phyloP scores from a whole-genome alignment of 2,329 filamentous ascomycete species.

The Nannizzia gypsea region DNA sequence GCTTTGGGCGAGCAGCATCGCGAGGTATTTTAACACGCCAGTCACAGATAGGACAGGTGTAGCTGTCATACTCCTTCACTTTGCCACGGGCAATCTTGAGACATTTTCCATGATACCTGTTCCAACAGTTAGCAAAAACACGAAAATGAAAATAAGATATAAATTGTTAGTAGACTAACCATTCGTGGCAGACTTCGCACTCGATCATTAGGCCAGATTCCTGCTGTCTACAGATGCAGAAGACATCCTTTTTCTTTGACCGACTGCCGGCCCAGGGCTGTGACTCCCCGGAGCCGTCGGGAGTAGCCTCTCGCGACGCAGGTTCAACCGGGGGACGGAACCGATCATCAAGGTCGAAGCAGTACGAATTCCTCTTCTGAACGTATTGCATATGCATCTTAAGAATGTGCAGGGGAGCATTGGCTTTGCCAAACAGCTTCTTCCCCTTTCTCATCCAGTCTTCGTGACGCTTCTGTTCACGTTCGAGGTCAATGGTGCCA shows the following conservation, averaged over 20 bases:
- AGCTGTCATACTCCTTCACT: conserved; percentile 96
- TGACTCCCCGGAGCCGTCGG: conserved; percentile 43
- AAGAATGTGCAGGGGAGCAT: conserved; percentile 89
- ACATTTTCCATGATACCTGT: conserved; percentile 92
- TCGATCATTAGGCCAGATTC: conserved; percentile 99
- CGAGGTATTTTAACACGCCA: conserved; percentile 94
- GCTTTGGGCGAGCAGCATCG: conserved; percentile 85
- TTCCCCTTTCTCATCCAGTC: conserved; percentile 99
- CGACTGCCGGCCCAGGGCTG: conserved; percentile 34
- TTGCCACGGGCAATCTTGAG: conserved; percentile 95
- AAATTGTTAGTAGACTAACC: conserved; percentile 45
- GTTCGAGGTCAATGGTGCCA: conserved; percentile 84
- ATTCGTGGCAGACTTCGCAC: conserved; percentile 95
- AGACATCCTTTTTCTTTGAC: conserved; percentile 63
- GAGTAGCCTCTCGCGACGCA: conserved; percentile 68
- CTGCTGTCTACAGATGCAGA: conserved; percentile 86
- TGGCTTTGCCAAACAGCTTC: conserved; percentile 95
- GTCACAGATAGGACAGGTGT: conserved; percentile 95
- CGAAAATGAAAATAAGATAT: conserved; percentile 4
- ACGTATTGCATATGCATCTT: conserved; percentile 92
- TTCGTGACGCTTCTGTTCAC: conserved; percentile 86
- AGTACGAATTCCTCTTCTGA: conserved; percentile 74
- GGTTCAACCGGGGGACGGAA: conserved; percentile 86
- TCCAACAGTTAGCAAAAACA: neutral
- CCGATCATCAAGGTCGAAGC: conserved; percentile 83